These are phyloP conservation scores for Cercospora beticola DNA, from an alignment of 2,329 filamentous ascomycete species.

Conservation along the genomic window DNA sequence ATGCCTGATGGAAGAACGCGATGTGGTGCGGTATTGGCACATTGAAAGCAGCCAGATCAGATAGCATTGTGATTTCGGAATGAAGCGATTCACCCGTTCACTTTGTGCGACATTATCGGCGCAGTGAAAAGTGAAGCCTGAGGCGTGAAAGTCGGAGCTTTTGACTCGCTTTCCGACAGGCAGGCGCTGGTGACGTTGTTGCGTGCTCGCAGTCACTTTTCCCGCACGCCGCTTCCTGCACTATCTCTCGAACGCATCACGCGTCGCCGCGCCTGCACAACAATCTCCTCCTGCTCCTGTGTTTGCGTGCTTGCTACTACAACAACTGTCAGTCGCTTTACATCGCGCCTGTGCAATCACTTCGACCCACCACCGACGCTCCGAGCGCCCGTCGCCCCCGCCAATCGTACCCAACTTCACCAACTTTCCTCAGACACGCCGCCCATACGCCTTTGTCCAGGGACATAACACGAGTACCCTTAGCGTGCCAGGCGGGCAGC, in stretches of 20 bases:
- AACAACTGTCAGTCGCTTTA: neutral
- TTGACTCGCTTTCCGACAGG: neutral
- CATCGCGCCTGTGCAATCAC: neutral
- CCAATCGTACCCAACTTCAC: neutral
- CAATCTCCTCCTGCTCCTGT: neutral
- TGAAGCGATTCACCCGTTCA: neutral
- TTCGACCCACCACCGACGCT: neutral
- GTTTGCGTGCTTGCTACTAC: neutral
- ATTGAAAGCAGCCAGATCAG: neutral
- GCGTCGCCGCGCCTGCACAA: neutral
- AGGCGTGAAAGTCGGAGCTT: neutral
- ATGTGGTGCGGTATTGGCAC: neutral
- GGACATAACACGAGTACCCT: neutral
- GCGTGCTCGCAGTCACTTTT: neutral
- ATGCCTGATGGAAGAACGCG: neutral
- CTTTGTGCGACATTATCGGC: neutral
- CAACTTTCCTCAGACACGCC: neutral
- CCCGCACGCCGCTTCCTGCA: neutral
- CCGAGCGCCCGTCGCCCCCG: neutral
- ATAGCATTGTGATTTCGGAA: neutral
- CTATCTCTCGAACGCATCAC: neutral
- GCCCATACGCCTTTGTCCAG: neutral
- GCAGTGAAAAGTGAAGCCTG: neutral
- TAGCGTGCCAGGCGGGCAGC: constrained; percentile 3
- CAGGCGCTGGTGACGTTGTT: constrained; percentile 8